Base-by-base conservation (phyloP, 2,329 filamentous ascomycete species). In the Fusarium lateritium region DNA sequence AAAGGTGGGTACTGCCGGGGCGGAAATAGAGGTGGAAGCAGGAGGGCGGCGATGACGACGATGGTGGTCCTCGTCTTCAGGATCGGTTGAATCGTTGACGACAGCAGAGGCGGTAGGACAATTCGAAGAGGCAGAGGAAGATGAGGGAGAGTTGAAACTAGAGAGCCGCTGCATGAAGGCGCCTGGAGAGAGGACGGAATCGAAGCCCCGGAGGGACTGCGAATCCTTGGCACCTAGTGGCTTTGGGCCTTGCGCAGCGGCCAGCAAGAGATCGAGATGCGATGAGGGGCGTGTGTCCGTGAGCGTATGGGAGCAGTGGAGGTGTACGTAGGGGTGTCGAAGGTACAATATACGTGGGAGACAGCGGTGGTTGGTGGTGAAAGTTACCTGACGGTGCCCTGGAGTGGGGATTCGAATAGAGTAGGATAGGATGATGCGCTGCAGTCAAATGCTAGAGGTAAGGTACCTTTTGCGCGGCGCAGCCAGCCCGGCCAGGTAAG, bases 81-180 rank as follows among this genome's bases (percentile, higher is more conserved):
- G 53, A 31, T 70, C 59, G 60, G 51, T 65, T 61, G 67, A 62
- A 39, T 73, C 62, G 58, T 42, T 24, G n/a, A 61, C 31, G 39
- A 52, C 36, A 9, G 63, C 39, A 40, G 39, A 40, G 38, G 53
- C 45, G 19, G 42, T 31, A 31, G 60, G 54, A 46, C 60, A 45
- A 52, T 59, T 65, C 52, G 46, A 65, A 46, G 62, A 53, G 21
- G 28, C 38, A 58, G 61, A 65, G 47, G 70, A 49, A 61, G 68
- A 54, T 51, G 73, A 65, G 58, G 52, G 50, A 69, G 73, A 58
- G 54, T 67, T 67, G 67, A 60, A 53, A 67, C 60, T 70, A 45
- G 73, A 66, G 61, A 65, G 63, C 61, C 75, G 71, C 67, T 74
- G 77, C 77, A 79, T 79, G 67, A 77, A 78, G 69, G 65, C 75